Base-by-base conservation (phyloP, 345 rosid species). In the Brassica rapa region DNA sequence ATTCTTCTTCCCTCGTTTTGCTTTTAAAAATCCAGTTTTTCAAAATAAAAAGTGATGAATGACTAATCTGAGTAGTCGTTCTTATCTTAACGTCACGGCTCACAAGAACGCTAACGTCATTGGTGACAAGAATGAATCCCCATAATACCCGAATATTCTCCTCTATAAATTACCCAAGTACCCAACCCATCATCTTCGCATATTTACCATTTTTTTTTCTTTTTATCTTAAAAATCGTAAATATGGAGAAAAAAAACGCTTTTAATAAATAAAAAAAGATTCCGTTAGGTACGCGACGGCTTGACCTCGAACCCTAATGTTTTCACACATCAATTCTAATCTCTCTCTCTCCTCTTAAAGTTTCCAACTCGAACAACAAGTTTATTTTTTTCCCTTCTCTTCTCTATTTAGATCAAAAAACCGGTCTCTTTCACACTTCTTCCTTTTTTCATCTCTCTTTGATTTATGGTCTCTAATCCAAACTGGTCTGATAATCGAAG, bases 371-470 rank as follows among this genome's bases (percentile, higher is more conserved):
- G 76, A 62, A 30, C 55, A 5, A 27, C 61, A 63, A 80, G 88
- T 83, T 87, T 86, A 8, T 9, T 8, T 23, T 23, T 59, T 87
- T 88, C 83, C 6, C 25, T 39, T 7, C 72, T 43, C 77, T 62
- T 49, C 84, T 56, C 91, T 85, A 12, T 79, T 80, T 84, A 75
- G 90, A 89, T 91, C 89, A 77, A 62, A 43, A 1, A n/a, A n/a
- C n/a, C n/a, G n/a, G n/a, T 66, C 27, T 53, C 37, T 25, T 8
- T 10, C 27, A 30, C 21, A 15, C 16, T 2, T 6, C 30, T 41
- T 4, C 32, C 2, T 8, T 21, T 21, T 9, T 8, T 56, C 14
- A 9, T 29, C 16, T 9, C 56, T 66, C 57, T n/a, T n/a, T 11
- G 37, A 61, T 57, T 76, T 12, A 76, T 76, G 69, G 6, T 76